These are phyloP conservation scores for Dimargaris xerosporica DNA, from an alignment of 192 early-diverging fungal genomes.

Conservation along the genomic window DNA sequence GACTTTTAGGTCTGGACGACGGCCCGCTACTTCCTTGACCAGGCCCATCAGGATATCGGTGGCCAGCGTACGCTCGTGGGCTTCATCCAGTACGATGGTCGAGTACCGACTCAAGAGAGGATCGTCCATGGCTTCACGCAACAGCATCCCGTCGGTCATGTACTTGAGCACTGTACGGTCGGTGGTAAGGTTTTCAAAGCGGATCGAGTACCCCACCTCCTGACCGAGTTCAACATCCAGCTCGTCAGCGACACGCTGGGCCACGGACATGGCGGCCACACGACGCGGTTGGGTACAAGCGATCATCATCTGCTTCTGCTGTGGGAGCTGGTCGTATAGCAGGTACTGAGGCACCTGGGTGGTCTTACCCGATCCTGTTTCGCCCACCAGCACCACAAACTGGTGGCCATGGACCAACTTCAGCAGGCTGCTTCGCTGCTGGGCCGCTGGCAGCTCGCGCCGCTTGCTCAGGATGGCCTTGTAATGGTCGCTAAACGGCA, in stretches of 20 bases:
- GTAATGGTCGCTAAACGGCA: conserved; percentile 69
- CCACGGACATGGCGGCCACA: conserved; percentile 99
- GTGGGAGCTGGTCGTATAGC: conserved; percentile 81
- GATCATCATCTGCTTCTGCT: conserved; percentile 73
- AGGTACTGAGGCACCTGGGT: conserved; percentile 98
- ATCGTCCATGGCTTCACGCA: conserved; percentile 95
- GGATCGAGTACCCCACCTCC: conserved; percentile 96
- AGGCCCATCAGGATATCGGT: conserved; percentile 99
- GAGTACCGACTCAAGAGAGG: conserved; percentile 76
- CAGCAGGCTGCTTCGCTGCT: conserved; percentile 83
- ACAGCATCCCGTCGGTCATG: conserved; percentile 98
- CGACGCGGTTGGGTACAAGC: conserved; percentile 98
- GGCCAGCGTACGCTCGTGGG: conserved; percentile 90
- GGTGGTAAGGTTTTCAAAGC: conserved; percentile 93
- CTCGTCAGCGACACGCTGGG: conserved; percentile 95
- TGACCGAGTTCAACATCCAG: conserved; percentile 85
- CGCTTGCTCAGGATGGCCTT: conserved; percentile 71
- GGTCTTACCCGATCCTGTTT: conserved; percentile 97
- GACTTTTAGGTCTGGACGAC: conserved; percentile 73
- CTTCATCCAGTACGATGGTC: conserved; percentile 94
- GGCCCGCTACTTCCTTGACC: conserved; percentile 73
- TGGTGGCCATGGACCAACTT: conserved; percentile 87
- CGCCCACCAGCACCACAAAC: conserved; percentile 88
- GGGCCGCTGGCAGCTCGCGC: conserved; percentile 82
- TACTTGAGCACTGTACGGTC: conserved; percentile 79